Base-by-base conservation (phyloP, 208 protist genomes). In the Acanthamoeba triangularis region DNA sequence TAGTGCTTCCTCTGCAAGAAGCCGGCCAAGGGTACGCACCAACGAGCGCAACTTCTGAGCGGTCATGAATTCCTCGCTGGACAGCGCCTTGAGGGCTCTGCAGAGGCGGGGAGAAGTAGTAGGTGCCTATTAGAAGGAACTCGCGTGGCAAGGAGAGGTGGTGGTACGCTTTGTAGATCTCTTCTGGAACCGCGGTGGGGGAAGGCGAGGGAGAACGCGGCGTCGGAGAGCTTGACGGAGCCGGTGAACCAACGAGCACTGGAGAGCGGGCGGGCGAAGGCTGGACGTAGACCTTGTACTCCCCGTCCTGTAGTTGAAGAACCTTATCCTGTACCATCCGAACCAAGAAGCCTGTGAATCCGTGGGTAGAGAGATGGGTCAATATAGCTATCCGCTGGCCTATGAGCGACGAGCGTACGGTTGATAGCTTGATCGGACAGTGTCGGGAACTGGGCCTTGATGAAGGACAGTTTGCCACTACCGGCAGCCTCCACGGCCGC, bases 291-390 rank as follows among this genome's bases (percentile, higher is more conserved):
- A 28, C 14, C 59, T 72, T 92, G 56, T 92, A 92, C 63, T 92
- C 59, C 10, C 85, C 85, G 30, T 92, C 59, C 30, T 72, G 7
- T 0, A 92, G 41, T 44, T 92, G 54, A 13, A 92, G 85, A 14
- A 92, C 54, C 16, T 74, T 74, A 25, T 92, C 85, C 33, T 92
- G 54, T 2, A 92, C 85, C 47, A 92, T 63, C 37, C 37, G 28
- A 16, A 92, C 37, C 5, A 92, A 72, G 37, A 92, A 92, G 54
- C 59, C 85, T 92, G 85, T n/a, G 49, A 61, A 13, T 49, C 25
- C 8, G 35, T 59, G 6, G 10, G 80, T 61, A 88, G 5, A 6
- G 80, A 23, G 4, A 33, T 7, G 23, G 7, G 41, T n/a, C 18
- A 44, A 35, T 47, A 47, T 3, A 85, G 0, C 20, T 54, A 11